Evolutionary conservation across 345 rosid genomes (phyloP).

Genomic region (Dipteronia dyeriana): DNA sequence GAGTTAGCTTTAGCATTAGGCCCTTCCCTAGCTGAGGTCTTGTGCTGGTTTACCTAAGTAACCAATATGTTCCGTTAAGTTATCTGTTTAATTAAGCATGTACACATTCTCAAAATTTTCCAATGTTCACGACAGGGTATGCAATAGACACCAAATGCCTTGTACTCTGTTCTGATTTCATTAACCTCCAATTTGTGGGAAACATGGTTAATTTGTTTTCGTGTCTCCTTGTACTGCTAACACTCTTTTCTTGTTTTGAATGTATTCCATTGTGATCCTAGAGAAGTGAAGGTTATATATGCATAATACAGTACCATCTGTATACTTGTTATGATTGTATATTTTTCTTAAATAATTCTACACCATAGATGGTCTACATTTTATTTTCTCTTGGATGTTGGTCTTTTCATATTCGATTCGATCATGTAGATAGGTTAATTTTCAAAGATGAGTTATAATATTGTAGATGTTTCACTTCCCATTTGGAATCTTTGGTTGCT

Average conservation of each 20-base stretch:
- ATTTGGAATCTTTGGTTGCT: neutral
- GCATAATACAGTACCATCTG: neutral
- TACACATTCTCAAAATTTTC: neutral
- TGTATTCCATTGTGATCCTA: neutral
- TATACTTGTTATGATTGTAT: neutral
- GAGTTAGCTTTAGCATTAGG: neutral
- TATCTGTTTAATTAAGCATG: neutral
- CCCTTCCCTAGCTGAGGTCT: neutral
- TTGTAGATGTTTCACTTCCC: neutral
- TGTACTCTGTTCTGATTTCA: constrained; percentile 4
- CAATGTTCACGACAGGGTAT: neutral
- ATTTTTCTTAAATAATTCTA: neutral
- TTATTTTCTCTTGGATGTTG: neutral
- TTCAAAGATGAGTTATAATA: neutral
- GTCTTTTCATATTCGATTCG: neutral
- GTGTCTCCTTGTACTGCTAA: neutral
- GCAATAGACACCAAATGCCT: neutral
- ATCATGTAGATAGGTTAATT: neutral
- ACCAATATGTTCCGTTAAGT: no score
- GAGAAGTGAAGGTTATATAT: neutral
- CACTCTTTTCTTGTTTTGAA: neutral
- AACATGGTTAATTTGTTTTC: neutral
- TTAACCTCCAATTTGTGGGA: neutral
- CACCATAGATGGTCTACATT: neutral
- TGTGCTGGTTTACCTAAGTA: no score